Base-by-base conservation (phyloP, 495 filamentous ascomycete genomes). In the Thermochaetoides thermophila region DNA sequence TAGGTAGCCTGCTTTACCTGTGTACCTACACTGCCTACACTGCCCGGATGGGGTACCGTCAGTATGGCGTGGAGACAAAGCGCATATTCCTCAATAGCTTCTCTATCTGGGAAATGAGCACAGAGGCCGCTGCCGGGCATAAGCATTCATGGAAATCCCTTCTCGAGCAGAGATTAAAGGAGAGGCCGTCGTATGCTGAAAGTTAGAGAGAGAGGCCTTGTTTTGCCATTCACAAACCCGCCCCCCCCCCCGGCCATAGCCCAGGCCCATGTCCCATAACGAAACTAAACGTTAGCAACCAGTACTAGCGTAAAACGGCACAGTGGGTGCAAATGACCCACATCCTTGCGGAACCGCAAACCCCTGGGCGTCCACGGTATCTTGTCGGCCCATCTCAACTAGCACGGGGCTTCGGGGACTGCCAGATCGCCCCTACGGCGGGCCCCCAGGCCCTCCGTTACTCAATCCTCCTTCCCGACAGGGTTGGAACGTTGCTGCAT, bases 381-480 rank as follows among this genome's bases (percentile, higher is more conserved):
- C 42, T 39, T 50, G 43, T 46, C 43, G n/a, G n/a, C n/a, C 52
- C 49, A 50, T 55, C 44, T 42, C 37, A 39, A 53, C 49, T 43
- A 46, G 42, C 40, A 48, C 33, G 40, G 39, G n/a, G 25, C 34
- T 34, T 34, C 37, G 42, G 43, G 37, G 34, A 38, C 47, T 51
- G 52, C 52, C 52, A 61, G 59, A 61, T 63, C 57, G 52, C 52
- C 45, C 45, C 56, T 53, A 43, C 40, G 54, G 55, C n/a, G n/a
- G n/a, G n/a, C n/a, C 6, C 21, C 21, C 21, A 6, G 6, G 6
- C 21, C 21, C 21, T 24, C 11, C 6, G 6, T 62, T 60, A 50
- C 52, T 55, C 52, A 56, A 46, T 24, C 57, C 62, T 66, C 63
- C 63, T 66, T 66, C 61, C 63, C 55, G 62, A 54, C 63, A 50